phyloP scores from a whole-genome alignment of 148 eudicot genomes.

The Fagopyrum homotropicum region DNA sequence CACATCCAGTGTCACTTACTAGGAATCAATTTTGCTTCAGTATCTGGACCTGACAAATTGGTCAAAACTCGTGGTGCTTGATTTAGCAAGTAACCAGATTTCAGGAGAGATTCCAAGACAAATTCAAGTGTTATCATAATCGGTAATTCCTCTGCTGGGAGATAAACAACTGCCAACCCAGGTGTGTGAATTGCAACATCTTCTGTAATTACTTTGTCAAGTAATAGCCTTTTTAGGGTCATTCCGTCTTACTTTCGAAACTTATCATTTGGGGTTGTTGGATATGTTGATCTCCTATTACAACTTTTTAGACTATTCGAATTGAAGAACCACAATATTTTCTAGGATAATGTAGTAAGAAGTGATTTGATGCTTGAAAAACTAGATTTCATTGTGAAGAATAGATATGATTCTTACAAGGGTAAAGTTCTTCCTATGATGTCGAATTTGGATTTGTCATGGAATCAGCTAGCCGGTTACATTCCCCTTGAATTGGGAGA shows the following conservation, averaged over 20 bases:
- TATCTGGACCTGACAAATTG: not conserved
- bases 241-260: too few relatives aligned
- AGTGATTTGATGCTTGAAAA: not conserved
- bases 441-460: constrained; percentile 11
- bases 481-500: constrained; percentile 16
- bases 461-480: constrained; percentile 13
- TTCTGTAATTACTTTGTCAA: too few relatives aligned
- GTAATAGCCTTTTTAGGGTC: too few relatives aligned
- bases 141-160: not conserved
- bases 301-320: too few relatives aligned
- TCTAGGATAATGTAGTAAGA: too few relatives aligned
- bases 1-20: too few relatives aligned
- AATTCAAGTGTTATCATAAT: not conserved
- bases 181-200: not conserved
- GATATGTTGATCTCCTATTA: too few relatives aligned
- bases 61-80: not conserved
- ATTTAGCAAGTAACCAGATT: not conserved
- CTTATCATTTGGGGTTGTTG: too few relatives aligned
- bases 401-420: not conserved
- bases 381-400: constrained; percentile 13
- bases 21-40: too few relatives aligned
- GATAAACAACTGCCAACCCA: constrained; percentile 2
- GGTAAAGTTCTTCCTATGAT: not conserved
- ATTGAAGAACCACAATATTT: not conserved
- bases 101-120: not conserved